These are phyloP conservation scores for Vitis hybrid DNA, from an alignment of 177 flowering plant species.

Conservation along the genomic window DNA sequence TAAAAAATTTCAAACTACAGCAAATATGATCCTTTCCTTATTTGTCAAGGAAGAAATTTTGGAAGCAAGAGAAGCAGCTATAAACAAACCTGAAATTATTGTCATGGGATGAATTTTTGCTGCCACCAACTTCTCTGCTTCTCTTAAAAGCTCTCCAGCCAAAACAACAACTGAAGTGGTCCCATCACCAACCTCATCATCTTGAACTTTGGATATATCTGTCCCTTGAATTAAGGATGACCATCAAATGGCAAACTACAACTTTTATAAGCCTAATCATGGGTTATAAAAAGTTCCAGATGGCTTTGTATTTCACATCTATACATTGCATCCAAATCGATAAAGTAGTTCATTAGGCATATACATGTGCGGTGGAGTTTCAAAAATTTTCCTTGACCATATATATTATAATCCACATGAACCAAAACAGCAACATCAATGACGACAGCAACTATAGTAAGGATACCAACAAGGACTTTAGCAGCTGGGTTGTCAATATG, in stretches of 20 bases:
- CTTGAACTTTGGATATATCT: constrained; percentile 99
- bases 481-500: constrained; percentile 98
- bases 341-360: no score
- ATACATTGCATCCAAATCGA: no score
- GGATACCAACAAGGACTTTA: constrained; percentile 97
- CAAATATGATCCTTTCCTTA: background rate
- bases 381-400: no score
- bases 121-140: constrained; percentile 87
- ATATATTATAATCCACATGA: no score
- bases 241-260: background rate
- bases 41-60: background rate
- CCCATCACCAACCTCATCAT: constrained; percentile 99
- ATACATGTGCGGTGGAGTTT: no score
- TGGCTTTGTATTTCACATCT: no score
- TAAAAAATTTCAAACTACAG: background rate
- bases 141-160: constrained; percentile 94
- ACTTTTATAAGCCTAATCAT: background rate
- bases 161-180: constrained; percentile 98
- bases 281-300: no score
- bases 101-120: constrained; percentile 98
- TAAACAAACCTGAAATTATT: constrained; percentile 72
- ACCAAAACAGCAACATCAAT: no score
- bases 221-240: constrained; percentile 29
- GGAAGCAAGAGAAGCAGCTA: background rate
- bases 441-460: constrained; percentile 10